A percentile compares a stretch with the other conserved stretches of the same genome.
phyloP scores from a whole-genome alignment of 495 filamentous ascomycete species.

The Gamarada debralockiae region DNA sequence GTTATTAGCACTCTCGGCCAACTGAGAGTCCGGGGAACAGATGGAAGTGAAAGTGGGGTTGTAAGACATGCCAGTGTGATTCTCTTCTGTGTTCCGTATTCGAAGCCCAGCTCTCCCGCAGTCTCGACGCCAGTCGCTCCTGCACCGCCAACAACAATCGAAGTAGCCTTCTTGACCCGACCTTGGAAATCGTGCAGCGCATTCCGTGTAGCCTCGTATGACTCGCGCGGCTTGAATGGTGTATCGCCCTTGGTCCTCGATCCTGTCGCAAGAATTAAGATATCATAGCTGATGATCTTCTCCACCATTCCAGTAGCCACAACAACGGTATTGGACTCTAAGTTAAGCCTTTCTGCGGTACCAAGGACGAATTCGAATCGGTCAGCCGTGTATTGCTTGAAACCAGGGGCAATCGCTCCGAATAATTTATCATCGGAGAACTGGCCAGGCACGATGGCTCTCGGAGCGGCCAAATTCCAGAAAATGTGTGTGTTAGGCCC shows the following conservation, averaged over 20 bases:
- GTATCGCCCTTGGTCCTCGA: conserved; percentile 32
- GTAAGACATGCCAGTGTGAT: conserved; percentile 24
- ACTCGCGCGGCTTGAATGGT: conserved; percentile 48
- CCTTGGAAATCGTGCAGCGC: conserved; percentile 41
- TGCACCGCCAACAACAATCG: conserved; percentile 62
- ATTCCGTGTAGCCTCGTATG: conserved; percentile 37
- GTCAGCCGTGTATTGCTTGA: conserved; percentile 43
- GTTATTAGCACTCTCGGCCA: not conserved
- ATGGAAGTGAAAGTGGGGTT: not conserved
- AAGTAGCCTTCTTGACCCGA: conserved; percentile 45
- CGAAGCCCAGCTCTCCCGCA: conserved; percentile 54
- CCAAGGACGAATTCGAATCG: conserved; percentile 55
- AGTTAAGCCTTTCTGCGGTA: conserved; percentile 44
- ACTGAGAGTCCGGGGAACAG: conserved; percentile 27
- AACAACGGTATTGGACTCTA: conserved; percentile 34
- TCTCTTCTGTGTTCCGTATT: conserved; percentile 26
- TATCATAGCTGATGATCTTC: conserved; percentile 38
- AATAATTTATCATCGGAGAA: conserved; percentile 31
- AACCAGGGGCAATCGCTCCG: conserved; percentile 35
- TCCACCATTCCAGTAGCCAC: conserved; percentile 29
- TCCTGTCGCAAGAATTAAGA: conserved; percentile 54
- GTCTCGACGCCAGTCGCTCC: conserved; percentile 65
- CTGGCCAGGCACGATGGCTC: conserved; percentile 29
- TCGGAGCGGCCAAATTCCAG: conserved; percentile 31
- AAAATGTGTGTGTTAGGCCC: conserved; percentile 32